Evolutionary conservation across 1,284 basidiomycete genomes (phyloP).

Genomic region (Trametes versicolor): DNA sequence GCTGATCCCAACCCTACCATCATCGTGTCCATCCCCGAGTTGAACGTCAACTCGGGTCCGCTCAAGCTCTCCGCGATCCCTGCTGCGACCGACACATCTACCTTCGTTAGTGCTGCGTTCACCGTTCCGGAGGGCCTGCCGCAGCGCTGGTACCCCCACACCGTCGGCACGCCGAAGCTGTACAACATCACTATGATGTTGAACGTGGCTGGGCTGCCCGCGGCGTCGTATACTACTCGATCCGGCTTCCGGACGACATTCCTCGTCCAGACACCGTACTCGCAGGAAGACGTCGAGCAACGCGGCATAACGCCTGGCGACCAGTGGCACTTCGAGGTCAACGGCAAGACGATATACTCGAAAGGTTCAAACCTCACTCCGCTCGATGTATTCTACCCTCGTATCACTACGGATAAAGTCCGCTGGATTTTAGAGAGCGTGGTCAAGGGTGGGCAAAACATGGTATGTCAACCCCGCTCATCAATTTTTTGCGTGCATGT

Average conservation of each 20-base stretch:
- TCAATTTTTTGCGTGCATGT: not conserved
- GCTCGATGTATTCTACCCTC: slow-evolving; percentile 65
- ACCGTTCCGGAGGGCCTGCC: slow-evolving; percentile 55
- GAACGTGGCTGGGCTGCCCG: slow-evolving; percentile 27
- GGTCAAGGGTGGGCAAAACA: slow-evolving; percentile 63
- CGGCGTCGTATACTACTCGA: slow-evolving; percentile 48
- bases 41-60: slow-evolving; percentile 47
- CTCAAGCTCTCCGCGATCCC: slow-evolving; percentile 43
- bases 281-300: slow-evolving; percentile 52
- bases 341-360: slow-evolving; percentile 63
- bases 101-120: slow-evolving; percentile 54
- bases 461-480: slow-evolving; percentile 55
- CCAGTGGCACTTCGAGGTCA: slow-evolving; percentile 67
- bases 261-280: slow-evolving; percentile 58
- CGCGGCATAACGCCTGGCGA: slow-evolving; percentile 66
- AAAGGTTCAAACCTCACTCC: slow-evolving; percentile 67
- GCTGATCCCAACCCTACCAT: slow-evolving; percentile 47
- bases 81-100: slow-evolving; percentile 42
- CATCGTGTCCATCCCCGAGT: slow-evolving; percentile 56
- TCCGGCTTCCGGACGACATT: slow-evolving; percentile 67
- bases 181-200: slow-evolving; percentile 57
- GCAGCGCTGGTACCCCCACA: slow-evolving; percentile 62
- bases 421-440: slow-evolving; percentile 66
- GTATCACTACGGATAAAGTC: slow-evolving; percentile 59
- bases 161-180: slow-evolving; percentile 60